A percentile compares a stretch with the other conserved stretches of the same genome.
phyloP scores from a whole-genome alignment of 352 stramenopile species.

The Phytophthora litchii region DNA sequence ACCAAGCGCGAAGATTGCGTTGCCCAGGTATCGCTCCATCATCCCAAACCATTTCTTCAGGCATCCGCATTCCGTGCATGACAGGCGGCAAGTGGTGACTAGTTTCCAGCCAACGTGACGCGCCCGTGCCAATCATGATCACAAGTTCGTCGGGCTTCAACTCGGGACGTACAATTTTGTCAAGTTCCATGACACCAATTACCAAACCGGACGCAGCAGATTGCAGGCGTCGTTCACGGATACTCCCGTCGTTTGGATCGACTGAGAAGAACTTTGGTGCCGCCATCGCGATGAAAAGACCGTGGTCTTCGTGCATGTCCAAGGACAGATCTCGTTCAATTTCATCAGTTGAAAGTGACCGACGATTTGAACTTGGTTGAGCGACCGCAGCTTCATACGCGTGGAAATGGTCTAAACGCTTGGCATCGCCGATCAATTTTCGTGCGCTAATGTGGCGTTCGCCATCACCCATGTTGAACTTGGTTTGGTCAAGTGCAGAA shows the following conservation, averaged over 20 bases:
- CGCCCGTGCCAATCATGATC: conserved; percentile 61
- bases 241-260: conserved; percentile 11
- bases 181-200: conserved; percentile 34
- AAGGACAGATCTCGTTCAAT: conserved; percentile 47
- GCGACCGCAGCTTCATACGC: conserved; percentile 47
- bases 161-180: conserved; percentile 45
- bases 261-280: conserved; percentile 56
- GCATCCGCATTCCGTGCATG: conserved; percentile 70
- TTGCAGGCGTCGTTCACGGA: conserved; percentile 30
- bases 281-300: conserved; percentile 59
- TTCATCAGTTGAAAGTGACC: conserved; percentile 7
- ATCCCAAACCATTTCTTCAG: conserved; percentile 23
- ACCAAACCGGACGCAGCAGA: conserved; percentile 48
- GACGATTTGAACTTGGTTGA: background rate
- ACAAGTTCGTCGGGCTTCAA: conserved; percentile 62
- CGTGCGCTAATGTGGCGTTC: conserved; percentile 35
- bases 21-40: conserved; percentile 11
- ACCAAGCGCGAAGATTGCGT: conserved; percentile 54
- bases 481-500: conserved; percentile 42
- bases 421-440: conserved; percentile 50
- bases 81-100: conserved; percentile 53
- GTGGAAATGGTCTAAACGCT: conserved; percentile 70
- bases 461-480: conserved; percentile 45
- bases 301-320: conserved; percentile 60
- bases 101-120: conserved; percentile 49